These are phyloP conservation scores for Coemansia aciculifera DNA, from an alignment of 192 early-diverging fungal genomes.

Conservation along the genomic window DNA sequence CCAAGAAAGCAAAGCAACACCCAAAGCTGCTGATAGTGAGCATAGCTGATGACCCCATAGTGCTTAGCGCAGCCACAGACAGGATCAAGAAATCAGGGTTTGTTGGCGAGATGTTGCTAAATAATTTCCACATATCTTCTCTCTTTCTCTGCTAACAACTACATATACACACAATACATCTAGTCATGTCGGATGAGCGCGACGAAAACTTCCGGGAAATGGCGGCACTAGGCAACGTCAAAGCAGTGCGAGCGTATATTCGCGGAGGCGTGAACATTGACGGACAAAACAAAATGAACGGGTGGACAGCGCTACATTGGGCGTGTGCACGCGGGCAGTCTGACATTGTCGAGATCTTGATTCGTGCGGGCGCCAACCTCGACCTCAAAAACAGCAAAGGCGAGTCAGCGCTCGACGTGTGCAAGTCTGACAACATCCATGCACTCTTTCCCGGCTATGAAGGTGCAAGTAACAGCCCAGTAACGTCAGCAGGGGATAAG, in stretches of 20 bases:
- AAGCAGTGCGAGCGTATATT: conserved; percentile 65
- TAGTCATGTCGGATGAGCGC: conserved; percentile 33
- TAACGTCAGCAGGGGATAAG: neutral
- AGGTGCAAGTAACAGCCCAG: neutral
- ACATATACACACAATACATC: neutral
- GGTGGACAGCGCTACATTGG: conserved; percentile 76
- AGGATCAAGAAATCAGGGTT: neutral
- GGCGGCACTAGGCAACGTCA: conserved; percentile 72
- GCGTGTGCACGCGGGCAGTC: conserved; percentile 67
- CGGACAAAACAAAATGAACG: conserved; percentile 71
- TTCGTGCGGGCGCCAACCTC: conserved; percentile 66
- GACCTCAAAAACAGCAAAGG: conserved; percentile 61
- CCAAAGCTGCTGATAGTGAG: neutral
- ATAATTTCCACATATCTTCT: neutral
- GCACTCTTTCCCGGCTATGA: conserved; percentile 47
- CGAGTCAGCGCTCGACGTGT: conserved; percentile 63
- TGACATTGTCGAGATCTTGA: conserved; percentile 58
- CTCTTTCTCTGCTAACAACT: neutral
- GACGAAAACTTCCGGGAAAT: conserved; percentile 51
- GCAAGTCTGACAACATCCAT: conserved; percentile 52
- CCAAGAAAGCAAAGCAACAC: neutral
- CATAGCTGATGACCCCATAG: neutral
- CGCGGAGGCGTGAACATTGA: conserved; percentile 67
- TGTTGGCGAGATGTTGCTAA: neutral
- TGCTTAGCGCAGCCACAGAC: neutral